Evolutionary conservation across 2,329 filamentous ascomycete species (phyloP), one percentile per base, ranked within the genome.

Genomic region (Fusarium sp.): DNA sequence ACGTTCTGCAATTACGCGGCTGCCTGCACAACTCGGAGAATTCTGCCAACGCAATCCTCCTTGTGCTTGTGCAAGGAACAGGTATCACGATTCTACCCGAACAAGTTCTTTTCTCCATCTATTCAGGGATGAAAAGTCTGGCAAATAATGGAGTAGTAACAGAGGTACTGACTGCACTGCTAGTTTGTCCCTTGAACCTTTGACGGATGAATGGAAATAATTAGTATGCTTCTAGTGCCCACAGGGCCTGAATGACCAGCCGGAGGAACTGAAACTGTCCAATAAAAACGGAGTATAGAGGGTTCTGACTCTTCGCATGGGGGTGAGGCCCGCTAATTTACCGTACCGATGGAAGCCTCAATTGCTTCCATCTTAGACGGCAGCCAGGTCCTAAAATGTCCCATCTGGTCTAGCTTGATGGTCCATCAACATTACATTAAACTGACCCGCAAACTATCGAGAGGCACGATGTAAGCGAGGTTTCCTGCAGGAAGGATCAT

Each of bases 11-110:
- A 57, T 59, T 47, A 65, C 69, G 49, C 45, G 54, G 56, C 60
- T 61, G 37, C 5, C 23, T 23, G 46, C 60, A 72, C 59, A 52
- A 64, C 50, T 74, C 72, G 72, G 72, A 73, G 72, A 74, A 74
- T 74, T 74, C 61, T 74, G 63, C 53, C 59, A 70, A 57, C 54
- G 65, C 57, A 62, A 56, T 51, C 45, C 56, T 52, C 58, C 54
- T 65, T 65, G 67, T 72, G 56, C 54, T 53, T 74, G 67, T 74
- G 69, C 50, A 33, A 72, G 68, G 41, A 57, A 42, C 16, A 52
- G 23, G 4, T 4, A 61, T 59, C 45, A 38, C 56, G 57, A 63
- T 54, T 52, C 68, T 62, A 60, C 65, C 52, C 63, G 49, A 49
- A 33, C 28, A 30, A 41, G 33, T 20, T 64, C 55, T 23, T 5